Percentiles rank a stretch among this genome's conserved stretches.
These are phyloP conservation scores for Gossypium herbaceum DNA, from an alignment of 345 rosid genomes.

Conservation along the genomic window DNA sequence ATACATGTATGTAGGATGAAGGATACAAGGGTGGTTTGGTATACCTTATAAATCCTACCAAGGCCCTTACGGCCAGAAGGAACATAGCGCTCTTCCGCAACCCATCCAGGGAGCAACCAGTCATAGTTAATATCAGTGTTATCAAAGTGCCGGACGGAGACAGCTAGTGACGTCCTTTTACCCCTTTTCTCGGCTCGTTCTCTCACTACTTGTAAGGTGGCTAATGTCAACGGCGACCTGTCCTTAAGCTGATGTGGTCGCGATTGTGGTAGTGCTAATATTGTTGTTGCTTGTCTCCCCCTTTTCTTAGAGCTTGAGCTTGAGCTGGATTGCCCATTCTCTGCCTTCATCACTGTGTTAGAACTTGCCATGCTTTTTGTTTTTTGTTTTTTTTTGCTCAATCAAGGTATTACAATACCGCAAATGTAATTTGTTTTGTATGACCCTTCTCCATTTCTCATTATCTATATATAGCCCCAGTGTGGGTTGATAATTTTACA, in stretches of 20 bases:
- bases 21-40: too few relatives aligned
- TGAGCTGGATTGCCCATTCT: neutral
- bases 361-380: neutral
- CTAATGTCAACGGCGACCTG: neutral
- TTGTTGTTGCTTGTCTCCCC: neutral
- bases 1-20: neutral
- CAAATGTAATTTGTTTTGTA: neutral
- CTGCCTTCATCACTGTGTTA: neutral
- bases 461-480: neutral
- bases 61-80: neutral
- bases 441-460: neutral
- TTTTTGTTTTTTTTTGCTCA: too few relatives aligned
- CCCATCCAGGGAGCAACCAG: constrained; percentile 9
- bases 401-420: too few relatives aligned
- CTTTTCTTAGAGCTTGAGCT: too few relatives aligned
- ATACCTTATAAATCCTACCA: constrained; percentile 12
- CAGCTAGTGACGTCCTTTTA: neutral
- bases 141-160: neutral
- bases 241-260: too few relatives aligned
- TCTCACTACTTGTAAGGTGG: neutral
- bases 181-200: accelerated
- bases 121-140: neutral
- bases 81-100: constrained; percentile 12
- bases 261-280: accelerated
- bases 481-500: neutral